phyloP scores from a whole-genome alignment of 805 yeast species.

The Myxozyma monticola region DNA sequence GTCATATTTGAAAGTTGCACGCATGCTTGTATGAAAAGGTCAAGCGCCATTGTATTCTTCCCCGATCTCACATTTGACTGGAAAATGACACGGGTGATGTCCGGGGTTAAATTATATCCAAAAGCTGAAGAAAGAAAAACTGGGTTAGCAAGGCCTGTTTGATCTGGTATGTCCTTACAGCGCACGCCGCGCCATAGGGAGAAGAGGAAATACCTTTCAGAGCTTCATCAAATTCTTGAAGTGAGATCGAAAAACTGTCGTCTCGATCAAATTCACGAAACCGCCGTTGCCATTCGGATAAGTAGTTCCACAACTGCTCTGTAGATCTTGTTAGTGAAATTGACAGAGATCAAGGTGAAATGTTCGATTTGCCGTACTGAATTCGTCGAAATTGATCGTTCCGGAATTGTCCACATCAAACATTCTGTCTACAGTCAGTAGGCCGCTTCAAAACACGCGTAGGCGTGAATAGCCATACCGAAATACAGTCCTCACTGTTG shows the following conservation, averaged over 20 bases:
- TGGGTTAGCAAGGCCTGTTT: too few species aligned
- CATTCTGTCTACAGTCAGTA: background rate
- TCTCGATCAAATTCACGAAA: slow-evolving; percentile 64
- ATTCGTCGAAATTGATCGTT: slow-evolving; percentile 57
- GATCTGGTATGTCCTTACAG: too few species aligned
- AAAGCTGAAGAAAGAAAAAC: slow-evolving; percentile 57
- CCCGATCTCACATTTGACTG: slow-evolving; percentile 42
- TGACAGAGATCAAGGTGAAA: background rate
- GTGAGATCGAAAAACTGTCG: slow-evolving; percentile 58
- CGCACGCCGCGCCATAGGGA: background rate
- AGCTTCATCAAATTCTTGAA: slow-evolving; percentile 63
- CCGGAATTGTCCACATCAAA: slow-evolving; percentile 37
- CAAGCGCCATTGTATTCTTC: slow-evolving; percentile 58
- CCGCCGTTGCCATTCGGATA: slow-evolving; percentile 63
- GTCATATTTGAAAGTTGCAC: slow-evolving; percentile 76
- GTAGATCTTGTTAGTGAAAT: background rate
- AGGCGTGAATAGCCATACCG: background rate
- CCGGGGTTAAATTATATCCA: slow-evolving; percentile 61
- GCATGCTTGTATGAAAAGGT: slow-evolving; percentile 75
- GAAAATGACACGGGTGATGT: slow-evolving; percentile 58
- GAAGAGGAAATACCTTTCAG: slow-evolving; percentile 40
- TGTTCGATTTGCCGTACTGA: slow-evolving; percentile 34
- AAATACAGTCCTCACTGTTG: slow-evolving; percentile 63
- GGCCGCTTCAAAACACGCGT: background rate
- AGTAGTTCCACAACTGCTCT: slow-evolving; percentile 61